Conservation (phyloP, 2,329 filamentous ascomycete species). For the Polytolypa hystricis region DNA sequence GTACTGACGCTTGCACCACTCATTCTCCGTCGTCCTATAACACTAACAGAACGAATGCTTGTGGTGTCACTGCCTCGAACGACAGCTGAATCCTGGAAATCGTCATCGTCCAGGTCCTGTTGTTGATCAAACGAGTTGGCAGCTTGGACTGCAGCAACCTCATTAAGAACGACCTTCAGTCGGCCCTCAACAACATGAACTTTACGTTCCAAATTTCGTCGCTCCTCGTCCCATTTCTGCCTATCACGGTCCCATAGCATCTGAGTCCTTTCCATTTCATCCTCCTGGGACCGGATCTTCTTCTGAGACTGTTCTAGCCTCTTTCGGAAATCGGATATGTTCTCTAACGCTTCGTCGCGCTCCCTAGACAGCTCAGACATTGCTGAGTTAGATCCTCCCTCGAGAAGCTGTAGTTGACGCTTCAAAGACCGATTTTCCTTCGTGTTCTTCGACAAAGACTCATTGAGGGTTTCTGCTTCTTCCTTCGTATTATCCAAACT, state of each 20-base stretch:
- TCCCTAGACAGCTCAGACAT: constrained; percentile 74
- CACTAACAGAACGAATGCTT: constrained; percentile 64
- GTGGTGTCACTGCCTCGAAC: constrained; percentile 53
- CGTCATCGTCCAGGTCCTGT: constrained; percentile 49
- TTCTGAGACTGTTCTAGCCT: constrained; percentile 70
- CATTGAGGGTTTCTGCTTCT: constrained; percentile 62
- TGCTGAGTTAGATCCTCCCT: constrained; percentile 78
- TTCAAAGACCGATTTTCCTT: constrained; percentile 75
- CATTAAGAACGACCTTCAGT: constrained; percentile 72
- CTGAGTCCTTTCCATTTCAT: constrained; percentile 68
- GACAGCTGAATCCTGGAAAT: constrained; percentile 46
- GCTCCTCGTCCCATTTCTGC: constrained; percentile 73
- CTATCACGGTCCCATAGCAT: constrained; percentile 75
- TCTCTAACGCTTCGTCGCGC: constrained; percentile 70
- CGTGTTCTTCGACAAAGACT: constrained; percentile 48
- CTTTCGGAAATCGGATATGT: constrained; percentile 58
- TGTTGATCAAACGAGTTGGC: constrained; percentile 21
- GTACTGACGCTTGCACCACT: constrained; percentile 43
- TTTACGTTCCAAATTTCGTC: constrained; percentile 68
- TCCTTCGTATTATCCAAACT: constrained; percentile 58
- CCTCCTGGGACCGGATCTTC: constrained; percentile 66
- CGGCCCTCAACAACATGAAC: constrained; percentile 83
- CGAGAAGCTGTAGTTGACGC: constrained; percentile 73
- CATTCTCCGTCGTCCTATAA: constrained; percentile 48
- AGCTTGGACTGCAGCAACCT: constrained; percentile 47